Conservation (phyloP, 2,329 filamentous ascomycete genomes). For the Scleromitrula shiraiana region DNA sequence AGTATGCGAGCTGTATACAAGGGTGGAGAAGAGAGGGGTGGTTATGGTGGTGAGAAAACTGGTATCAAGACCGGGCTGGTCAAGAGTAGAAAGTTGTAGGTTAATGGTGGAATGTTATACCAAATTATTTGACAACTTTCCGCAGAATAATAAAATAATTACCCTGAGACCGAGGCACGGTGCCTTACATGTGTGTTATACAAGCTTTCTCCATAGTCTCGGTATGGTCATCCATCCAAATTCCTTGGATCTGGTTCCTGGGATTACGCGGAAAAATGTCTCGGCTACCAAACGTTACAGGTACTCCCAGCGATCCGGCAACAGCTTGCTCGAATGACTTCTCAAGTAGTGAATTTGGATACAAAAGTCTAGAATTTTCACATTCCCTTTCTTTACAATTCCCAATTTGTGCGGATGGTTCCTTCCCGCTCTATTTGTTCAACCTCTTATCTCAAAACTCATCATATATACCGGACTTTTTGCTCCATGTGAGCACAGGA, state of each 20-base stretch:
- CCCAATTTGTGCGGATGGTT: neutral
- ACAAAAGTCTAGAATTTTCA: neutral
- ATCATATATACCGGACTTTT: constrained; percentile 7
- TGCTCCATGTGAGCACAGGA: neutral
- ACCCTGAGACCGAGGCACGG: neutral
- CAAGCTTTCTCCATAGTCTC: constrained; percentile 1
- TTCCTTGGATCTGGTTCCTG: neutral
- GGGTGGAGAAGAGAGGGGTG: constrained; percentile 73
- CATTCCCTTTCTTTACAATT: neutral
- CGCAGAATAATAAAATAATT: neutral
- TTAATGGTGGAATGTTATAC: constrained; percentile 1
- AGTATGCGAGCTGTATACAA: constrained; percentile 82
- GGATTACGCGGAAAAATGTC: neutral
- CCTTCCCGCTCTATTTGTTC: neutral
- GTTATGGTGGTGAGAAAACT: constrained; percentile 85
- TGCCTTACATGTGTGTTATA: neutral
- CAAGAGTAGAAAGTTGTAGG: constrained; percentile 75
- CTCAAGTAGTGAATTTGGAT: neutral
- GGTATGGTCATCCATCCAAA: neutral
- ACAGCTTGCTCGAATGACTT: neutral
- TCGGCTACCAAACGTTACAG: neutral
- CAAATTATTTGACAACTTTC: neutral
- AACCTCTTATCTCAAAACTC: neutral
- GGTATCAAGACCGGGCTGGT: constrained; percentile 93
- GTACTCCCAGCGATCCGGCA: neutral